Evolutionary conservation across 139 green algal genomes (phyloP).

Genomic region (Pycnococcus provasolii): DNA sequence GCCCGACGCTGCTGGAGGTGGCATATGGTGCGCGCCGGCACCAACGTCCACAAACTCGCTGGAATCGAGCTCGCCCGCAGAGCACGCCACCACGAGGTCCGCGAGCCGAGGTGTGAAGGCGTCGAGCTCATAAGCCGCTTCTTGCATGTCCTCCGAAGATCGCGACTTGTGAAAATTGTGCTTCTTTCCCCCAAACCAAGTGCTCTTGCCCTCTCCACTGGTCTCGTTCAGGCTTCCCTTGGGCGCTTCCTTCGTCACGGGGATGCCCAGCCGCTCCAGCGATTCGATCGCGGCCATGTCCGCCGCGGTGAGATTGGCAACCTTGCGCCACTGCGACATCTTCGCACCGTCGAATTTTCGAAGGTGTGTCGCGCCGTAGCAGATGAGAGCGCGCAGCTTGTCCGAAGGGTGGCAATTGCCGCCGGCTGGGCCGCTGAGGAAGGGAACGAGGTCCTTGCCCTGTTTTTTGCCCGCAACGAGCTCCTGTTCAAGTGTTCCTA

Average conservation of each 20-base stretch:
- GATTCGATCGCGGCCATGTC: conserved; percentile 76
- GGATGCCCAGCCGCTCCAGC: conserved; percentile 79
- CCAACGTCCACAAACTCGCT: no score
- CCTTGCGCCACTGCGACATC: conserved; percentile 60
- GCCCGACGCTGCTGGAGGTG: no score
- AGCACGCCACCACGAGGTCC: no score
- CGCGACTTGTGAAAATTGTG: no score
- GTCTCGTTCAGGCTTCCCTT: neutral
- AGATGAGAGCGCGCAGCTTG: conserved; percentile 83
- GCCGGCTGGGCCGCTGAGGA: neutral
- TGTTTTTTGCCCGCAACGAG: conserved; percentile 86
- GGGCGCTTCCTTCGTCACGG: conserved; percentile 51
- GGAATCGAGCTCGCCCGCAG: no score
- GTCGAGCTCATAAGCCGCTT: no score
- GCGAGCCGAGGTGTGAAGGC: no score
- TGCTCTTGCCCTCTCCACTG: no score
- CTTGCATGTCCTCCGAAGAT: no score
- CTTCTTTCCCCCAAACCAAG: no score
- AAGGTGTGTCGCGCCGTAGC: conserved; percentile 83
- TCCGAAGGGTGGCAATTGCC: conserved; percentile 26
- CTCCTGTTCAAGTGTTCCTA: conserved; percentile 90
- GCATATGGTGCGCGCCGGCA: no score
- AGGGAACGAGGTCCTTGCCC: conserved; percentile 71
- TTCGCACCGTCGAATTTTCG: conserved; percentile 79
- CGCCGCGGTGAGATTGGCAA: conserved; percentile 46